Evolutionary conservation across 305 asterid species (phyloP), one percentile per base, ranked within the genome.

Genomic region (Stenogyne calaminthoides): DNA sequence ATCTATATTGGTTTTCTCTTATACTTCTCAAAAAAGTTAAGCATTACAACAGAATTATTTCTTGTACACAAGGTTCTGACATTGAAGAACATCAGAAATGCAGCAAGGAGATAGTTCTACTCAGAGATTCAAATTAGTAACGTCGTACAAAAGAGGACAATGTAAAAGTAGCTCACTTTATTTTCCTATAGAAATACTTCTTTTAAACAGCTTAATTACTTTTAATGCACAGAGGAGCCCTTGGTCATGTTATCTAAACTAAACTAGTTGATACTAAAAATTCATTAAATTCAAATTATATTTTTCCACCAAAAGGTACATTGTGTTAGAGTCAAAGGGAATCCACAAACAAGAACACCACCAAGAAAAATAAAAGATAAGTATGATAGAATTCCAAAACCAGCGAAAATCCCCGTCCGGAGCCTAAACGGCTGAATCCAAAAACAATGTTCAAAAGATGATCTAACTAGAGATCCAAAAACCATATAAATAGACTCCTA

Each of bases 51-150:
- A 29, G 52, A 27, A 60, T 32, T 16, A 6, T 71, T 58, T 46
- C 39, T 46, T 59, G 42, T 3, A 20, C 55, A 42, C 25, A 69
- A 25, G 20, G 39, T 39, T 46, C 54, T 14, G 27, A 29, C 47
- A 56, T 39, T 39, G 29, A 51, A 57, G 52, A 37, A 11, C 57
- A 7, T 57, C 55, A 56, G 36, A 55, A 56, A 37, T 20, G 25
- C 46, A 19, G 56, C 74, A 40, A 37, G 16, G 59, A 58, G 67
- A 70, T 36, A 32, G 20, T 47, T 25, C 69, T 57, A 47, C 15
- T 16, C n/a, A 51, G 39, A 47, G 55, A 47, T 47, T 46, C 32
- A 7, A 40, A 44, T 15, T 51, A 49, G 72, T 11, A 27, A 49
- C 29, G 58, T 29, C 52, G 10, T 27, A 54, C 9, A 27, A 10